Base-by-base conservation (phyloP, 1,284 basidiomycete species). In the Tranzscheliella williamsii region DNA sequence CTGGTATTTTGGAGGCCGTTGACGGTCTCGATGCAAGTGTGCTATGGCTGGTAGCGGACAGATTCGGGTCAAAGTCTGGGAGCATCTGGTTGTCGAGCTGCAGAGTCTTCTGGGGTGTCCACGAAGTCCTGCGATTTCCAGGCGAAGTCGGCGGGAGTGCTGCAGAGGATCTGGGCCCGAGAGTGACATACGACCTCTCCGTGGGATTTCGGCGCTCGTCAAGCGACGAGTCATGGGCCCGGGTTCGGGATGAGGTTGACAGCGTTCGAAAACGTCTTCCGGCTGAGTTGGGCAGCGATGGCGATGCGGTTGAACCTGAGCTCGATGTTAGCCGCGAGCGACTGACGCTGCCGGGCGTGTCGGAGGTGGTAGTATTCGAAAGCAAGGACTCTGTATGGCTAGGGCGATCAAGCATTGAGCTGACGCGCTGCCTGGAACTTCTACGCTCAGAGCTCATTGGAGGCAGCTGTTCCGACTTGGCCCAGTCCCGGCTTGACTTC, bases 1-100 rank as follows among this genome's bases (percentile, higher is more conserved):
- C 54, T 3, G 62, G 62, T 18, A 65, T 65, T n/a, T 51, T 44
- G 0, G 62, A 60, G 4, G 40, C 51, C 8, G 62, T 45, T 2
- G 55, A 38, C 12, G 62, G 47, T 17, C 62, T 36, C 7, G 56
- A 38, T 0, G 26, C 8, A 8, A 7, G 34, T 22, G 45, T 36
- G 17, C 11, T 35, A 26, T 45, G 23, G 4, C 23, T 21, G 3
- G 43, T 24, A 9, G 35, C 21, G 4, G 46, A 20, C n/a, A 37
- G 12, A 21, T 62, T 51, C 3, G 52, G 41, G 20, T 55, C 44
- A 8, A 45, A 51, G 27, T 55, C 58, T 20, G 44, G 35, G 7
- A 61, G 57, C 16, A 43, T 43, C 0, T 42, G 26, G 5, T 27
- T 21, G 4, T 22, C 34, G 3, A 47, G 37, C 17, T 46, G 46